Conservation (phyloP, 345 rosid genomes). For the Populus alba region DNA sequence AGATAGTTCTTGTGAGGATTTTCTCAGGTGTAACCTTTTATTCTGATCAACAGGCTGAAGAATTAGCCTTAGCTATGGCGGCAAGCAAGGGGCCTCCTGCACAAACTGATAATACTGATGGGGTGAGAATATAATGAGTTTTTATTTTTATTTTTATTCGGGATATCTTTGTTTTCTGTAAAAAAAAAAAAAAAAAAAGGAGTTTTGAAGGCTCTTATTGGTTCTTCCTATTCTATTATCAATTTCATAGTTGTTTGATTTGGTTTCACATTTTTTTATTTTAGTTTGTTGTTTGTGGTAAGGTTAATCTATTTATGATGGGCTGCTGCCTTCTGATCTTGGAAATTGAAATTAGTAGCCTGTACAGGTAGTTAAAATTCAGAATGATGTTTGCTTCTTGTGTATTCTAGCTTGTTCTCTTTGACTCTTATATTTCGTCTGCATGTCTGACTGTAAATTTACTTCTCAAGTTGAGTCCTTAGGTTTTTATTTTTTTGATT, state of each 20-base stretch:
- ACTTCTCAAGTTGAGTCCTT: background rate
- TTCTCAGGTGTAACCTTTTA: background rate
- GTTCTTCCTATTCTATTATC: background rate
- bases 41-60: constrained; percentile 74
- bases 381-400: background rate
- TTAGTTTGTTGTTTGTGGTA: background rate
- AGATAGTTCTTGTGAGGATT: background rate
- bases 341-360: background rate
- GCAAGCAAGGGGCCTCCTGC: constrained; percentile 65
- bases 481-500: background rate
- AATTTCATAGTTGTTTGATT: background rate
- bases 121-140: constrained; percentile 43
- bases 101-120: constrained; percentile 50
- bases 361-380: background rate
- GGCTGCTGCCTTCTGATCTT: background rate
- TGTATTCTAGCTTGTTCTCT: background rate
- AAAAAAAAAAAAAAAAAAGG: too few relatives aligned
- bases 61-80: constrained; percentile 71
- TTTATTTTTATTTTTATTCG: background rate
- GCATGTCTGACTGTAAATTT: background rate
- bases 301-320: background rate
- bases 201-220: background rate
- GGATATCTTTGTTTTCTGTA: background rate
- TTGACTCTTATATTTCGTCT: background rate
- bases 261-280: background rate